Conservation (phyloP, 768 basidiomycete genomes). For the Pisolithus marmoratus region DNA sequence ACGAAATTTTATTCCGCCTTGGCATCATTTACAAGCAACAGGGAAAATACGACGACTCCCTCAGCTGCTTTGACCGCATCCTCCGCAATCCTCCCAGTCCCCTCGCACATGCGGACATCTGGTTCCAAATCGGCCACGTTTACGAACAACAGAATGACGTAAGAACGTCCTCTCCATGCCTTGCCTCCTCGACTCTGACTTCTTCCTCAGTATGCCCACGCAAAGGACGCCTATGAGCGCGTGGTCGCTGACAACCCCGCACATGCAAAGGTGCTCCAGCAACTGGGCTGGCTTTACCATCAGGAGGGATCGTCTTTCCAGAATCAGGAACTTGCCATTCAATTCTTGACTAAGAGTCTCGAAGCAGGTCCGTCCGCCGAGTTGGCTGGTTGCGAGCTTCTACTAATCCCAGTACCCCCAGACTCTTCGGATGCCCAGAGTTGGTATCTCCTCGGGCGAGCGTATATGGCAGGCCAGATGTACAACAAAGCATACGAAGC, state of each 20-base stretch:
- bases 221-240: constrained; percentile 94
- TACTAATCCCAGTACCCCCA: constrained; percentile 25
- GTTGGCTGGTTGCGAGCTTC: neutral
- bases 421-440: constrained; percentile 95
- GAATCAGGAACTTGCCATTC: constrained; percentile 91
- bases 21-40: constrained; percentile 99
- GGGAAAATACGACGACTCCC: constrained; percentile 82
- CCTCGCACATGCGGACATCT: constrained; percentile 94
- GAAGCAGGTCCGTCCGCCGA: constrained; percentile 69
- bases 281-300: constrained; percentile 96
- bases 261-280: constrained; percentile 96
- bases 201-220: constrained; percentile 64
- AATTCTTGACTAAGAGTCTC: constrained; percentile 89
- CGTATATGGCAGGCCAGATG: constrained; percentile 97
- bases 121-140: constrained; percentile 99
- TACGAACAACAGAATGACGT: constrained; percentile 98
- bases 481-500: constrained; percentile 99
- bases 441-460: constrained; percentile 97
- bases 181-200: constrained; percentile 6
- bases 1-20: constrained; percentile 95
- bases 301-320: constrained; percentile 93
- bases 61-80: constrained; percentile 94
- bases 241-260: constrained; percentile 90
- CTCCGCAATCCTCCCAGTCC: constrained; percentile 93
- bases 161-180: constrained; percentile 22